phyloP scores from a whole-genome alignment of 2,329 filamentous ascomycete species.

The Aschersonia sp. region DNA sequence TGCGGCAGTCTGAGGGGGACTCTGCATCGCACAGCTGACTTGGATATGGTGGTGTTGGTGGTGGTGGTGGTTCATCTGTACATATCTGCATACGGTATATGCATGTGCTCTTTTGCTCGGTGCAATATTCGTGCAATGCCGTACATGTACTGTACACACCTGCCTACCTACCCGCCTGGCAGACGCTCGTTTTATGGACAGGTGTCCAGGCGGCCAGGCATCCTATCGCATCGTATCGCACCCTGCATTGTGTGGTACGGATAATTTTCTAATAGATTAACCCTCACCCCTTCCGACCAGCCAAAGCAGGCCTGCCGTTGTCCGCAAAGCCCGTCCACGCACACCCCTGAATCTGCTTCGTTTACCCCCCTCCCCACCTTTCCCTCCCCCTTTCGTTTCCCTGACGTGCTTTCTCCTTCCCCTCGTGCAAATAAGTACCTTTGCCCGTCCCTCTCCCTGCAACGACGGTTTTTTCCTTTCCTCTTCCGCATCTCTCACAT shows the following conservation, averaged over 20 bases:
- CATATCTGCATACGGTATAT: too few species aligned
- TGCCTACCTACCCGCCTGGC: too few species aligned
- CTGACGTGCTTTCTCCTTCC: conserved; percentile 5
- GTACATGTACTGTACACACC: too few species aligned
- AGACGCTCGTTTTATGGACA: not conserved
- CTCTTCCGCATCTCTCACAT: conserved; percentile 17
- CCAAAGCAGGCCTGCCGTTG: not conserved
- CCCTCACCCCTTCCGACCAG: not conserved
- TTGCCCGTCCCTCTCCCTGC: conserved; percentile 15
- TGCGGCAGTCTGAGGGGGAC: too few species aligned
- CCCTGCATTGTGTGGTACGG: not conserved
- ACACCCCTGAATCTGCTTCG: not conserved
- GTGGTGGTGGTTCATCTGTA: too few species aligned
- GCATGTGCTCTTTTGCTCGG: too few species aligned
- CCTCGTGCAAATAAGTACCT: conserved; percentile 26
- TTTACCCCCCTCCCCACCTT: not conserved
- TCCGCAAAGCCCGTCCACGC: not conserved
- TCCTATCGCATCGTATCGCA: not conserved
- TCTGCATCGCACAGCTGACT: too few species aligned
- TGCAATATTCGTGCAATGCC: too few species aligned
- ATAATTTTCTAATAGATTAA: not conserved
- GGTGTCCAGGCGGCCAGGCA: not conserved
- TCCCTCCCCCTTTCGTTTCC: conserved; percentile 5
- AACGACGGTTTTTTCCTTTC: conserved; percentile 9
- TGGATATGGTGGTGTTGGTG: too few species aligned